Percentiles rank a stretch among this genome's conserved stretches.
Conservation (phyloP, 106 monocot genomes). For the Dioscorea alata region DNA sequence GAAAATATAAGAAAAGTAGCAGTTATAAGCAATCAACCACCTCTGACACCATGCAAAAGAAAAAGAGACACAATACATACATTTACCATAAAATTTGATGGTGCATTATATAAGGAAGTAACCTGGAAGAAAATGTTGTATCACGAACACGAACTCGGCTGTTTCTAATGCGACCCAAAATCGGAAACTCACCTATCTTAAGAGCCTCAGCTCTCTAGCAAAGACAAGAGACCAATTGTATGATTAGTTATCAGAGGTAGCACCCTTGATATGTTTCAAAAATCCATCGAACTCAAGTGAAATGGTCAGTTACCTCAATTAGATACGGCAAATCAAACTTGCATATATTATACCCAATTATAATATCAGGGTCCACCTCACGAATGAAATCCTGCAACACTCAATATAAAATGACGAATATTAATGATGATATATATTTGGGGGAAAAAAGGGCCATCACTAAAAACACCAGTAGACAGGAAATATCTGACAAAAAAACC, state of each 20-base stretch:
- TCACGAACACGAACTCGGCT: slow-evolving; percentile 90
- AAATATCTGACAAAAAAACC: too few relatives aligned
- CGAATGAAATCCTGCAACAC: slow-evolving; percentile 86
- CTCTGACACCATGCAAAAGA: not conserved
- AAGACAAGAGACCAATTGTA: not conserved
- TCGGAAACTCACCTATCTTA: slow-evolving; percentile 86
- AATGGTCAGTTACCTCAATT: slow-evolving; percentile 58
- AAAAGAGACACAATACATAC: too few relatives aligned
- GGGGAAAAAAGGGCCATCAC: too few relatives aligned
- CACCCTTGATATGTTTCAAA: not conserved
- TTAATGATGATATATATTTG: too few relatives aligned
- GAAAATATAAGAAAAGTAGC: not conserved
- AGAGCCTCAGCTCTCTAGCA: slow-evolving; percentile 91
- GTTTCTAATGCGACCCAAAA: slow-evolving; percentile 85
- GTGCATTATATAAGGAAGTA: not conserved
- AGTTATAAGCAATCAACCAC: not conserved
- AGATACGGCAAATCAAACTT: slow-evolving; percentile 99
- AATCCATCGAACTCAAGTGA: not conserved
- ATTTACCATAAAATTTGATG: too few relatives aligned
- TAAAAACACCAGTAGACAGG: too few relatives aligned
- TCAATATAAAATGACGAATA: not conserved
- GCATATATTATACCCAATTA: slow-evolving; percentile 99
- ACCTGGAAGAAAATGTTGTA: slow-evolving; percentile 96
- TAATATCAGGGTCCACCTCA: slow-evolving; percentile 92
- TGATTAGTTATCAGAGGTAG: too few relatives aligned